A percentile compares a stretch with the other conserved stretches of the same genome.
These are phyloP conservation scores for Pythium biforme DNA, from an alignment of 352 stramenopile species.

Conservation along the genomic window DNA sequence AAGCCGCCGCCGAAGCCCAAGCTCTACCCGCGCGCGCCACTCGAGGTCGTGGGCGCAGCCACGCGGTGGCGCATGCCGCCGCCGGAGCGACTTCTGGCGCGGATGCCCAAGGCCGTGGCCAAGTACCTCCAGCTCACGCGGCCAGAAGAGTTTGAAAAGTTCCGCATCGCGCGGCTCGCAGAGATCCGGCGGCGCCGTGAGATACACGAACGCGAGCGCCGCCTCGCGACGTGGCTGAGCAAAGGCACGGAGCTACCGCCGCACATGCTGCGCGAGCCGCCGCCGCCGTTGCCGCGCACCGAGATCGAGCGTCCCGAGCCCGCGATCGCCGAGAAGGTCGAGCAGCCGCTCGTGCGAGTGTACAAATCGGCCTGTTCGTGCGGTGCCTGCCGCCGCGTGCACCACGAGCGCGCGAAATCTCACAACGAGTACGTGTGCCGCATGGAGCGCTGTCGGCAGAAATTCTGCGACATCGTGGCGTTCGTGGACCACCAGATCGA, in stretches of 20 bases:
- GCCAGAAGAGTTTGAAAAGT: not conserved
- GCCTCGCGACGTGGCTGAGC: conserved; percentile 6
- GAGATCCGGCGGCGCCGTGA: not conserved
- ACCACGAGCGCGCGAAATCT: not conserved
- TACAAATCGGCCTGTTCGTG: conserved; percentile 4
- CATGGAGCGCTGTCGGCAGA: conserved; percentile 11
- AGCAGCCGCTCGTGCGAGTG: not conserved
- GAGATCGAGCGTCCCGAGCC: conserved; percentile 8
- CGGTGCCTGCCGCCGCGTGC: not conserved
- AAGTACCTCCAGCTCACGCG: not conserved
- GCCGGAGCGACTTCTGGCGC: not conserved
- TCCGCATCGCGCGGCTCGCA: not conserved
- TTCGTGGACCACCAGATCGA: conserved; percentile 63
- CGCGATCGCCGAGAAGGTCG: conserved; percentile 16
- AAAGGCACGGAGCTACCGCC: conserved; percentile 4
- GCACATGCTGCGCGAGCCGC: conserved; percentile 14
- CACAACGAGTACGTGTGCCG: conserved; percentile 19
- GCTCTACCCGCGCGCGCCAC: not conserved
- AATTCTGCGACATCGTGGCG: conserved; percentile 38
- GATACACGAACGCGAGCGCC: conserved; percentile 9
- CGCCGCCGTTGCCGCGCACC: conserved; percentile 1
- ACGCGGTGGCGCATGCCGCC: not conserved
- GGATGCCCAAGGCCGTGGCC: not conserved
- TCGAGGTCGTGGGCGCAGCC: not conserved
- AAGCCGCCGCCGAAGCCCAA: not conserved